Evolutionary conservation across 805 yeast species (phyloP), one percentile per base, ranked within the genome.

Genomic region (Zygoascus flipseniorum): DNA sequence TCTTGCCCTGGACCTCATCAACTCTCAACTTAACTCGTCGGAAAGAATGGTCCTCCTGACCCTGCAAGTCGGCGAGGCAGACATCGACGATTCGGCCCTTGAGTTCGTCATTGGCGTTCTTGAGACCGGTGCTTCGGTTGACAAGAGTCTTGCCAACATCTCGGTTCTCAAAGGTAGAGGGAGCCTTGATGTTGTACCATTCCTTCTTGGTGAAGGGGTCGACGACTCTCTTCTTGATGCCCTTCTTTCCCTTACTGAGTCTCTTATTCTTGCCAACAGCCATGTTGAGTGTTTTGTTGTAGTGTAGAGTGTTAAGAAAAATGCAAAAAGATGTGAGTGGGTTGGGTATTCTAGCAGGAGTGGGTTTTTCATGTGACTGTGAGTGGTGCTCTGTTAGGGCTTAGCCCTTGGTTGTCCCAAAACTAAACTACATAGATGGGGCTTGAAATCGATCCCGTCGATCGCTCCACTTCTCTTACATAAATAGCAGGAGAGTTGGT

Each of bases 161-260:
- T 80, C 97, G 90, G 86, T 88, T 89, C 79, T 90, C 97, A 72
- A 90, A 92, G 69, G 97, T 89, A 70, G 97, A 85, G 72, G 98
- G 98, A 65, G 98, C 98, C 82, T 90, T 89, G 79, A 90, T 88
- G 77, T 87, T 95, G 77, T 80, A 90, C 98, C 98, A 92, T 71
- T 90, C 98, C 81, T 92, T 92, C 79, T 90, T 89, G 85, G 96
- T 82, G 93, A 92, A 92, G 74, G 98, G 98, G 83, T 92, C 99
- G 67, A 89, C 95, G 74, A 87, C 93, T 85, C 85, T 92, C 95
- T 92, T 93, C 95, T 92, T 92, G 77, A 89, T 80, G 73, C 98
- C 97, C 80, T 92, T 92, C 89, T 86, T 81, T 81, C 92, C 86
- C 81, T 60, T 60, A 76, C 81, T 76, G 72, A 81, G 76, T 75